These are phyloP conservation scores for Colletotrichum tropicale DNA, from an alignment of 2,329 filamentous ascomycete genomes.

Conservation along the genomic window DNA sequence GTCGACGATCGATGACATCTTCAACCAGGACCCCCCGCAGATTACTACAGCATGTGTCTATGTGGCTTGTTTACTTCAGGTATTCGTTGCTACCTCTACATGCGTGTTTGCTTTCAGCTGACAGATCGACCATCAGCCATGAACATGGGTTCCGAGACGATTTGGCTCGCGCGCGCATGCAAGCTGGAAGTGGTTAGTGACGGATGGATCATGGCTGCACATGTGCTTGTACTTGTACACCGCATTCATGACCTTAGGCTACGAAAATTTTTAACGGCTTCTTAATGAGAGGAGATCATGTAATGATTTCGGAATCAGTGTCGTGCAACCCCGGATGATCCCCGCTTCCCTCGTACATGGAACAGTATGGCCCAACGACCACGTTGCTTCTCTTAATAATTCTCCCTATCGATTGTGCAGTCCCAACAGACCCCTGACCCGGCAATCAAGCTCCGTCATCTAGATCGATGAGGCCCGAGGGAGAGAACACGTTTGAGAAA, in stretches of 20 bases:
- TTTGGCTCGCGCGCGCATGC: not conserved
- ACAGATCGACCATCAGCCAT: not conserved
- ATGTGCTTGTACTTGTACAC: not conserved
- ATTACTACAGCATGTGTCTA: not conserved
- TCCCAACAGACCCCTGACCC: constrained; percentile 4
- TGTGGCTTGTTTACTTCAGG: not conserved
- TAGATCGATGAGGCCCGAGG: not conserved
- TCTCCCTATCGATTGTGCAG: not conserved
- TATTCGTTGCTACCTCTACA: not conserved
- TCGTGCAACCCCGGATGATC: constrained; percentile 3
- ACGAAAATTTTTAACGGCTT: not conserved
- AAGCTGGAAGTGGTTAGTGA: not conserved
- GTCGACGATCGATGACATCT: not conserved
- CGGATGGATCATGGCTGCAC: not conserved
- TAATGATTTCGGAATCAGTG: not conserved
- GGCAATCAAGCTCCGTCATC: not conserved
- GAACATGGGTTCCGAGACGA: not conserved
- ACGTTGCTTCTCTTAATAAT: not conserved
- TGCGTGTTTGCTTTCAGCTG: not conserved
- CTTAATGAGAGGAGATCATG: not conserved
- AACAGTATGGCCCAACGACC: not conserved
- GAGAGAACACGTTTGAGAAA: not conserved
- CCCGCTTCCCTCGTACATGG: not conserved
- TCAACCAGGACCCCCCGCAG: not conserved
- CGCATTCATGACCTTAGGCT: not conserved